Evolutionary conservation across 345 rosid genomes (phyloP), one percentile per base, ranked within the genome.

Genomic region (Populus pruinosa): DNA sequence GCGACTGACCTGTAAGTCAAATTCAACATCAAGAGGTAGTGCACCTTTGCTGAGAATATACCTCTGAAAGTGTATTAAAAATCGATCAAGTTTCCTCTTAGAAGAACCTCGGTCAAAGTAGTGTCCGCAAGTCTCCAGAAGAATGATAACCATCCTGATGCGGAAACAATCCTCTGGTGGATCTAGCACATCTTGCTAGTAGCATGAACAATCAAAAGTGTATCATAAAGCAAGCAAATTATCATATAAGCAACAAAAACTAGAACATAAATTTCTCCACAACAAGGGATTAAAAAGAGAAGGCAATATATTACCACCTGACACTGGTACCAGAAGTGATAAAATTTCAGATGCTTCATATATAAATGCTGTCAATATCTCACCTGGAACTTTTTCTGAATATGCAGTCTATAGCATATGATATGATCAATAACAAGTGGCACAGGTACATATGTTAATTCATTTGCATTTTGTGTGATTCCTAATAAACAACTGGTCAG

Each of bases 81-180:
- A 96, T 7, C 92, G 90, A 86, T 96, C 93, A 77, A 96, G 98
- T 81, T 92, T 94, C 91, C 94, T 92, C 88, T 89, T 94, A 64
- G 98, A 96, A 76, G 98, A 92, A 49, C 99, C 99, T 75, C 98
- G 90, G 85, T 89, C 96, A 86, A 96, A 96, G 87, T 92, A 96
- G 85, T 90, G 98, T 72, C 99, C 98, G 77, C 98, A 96, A 38
- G 99, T 94, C 87, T 94, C 97, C 62, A 94, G 91, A 80, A 96
- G 98, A 78, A 86, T 92, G 78, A 91, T 82, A 75, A 94, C 91
- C 99, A 96, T 89, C 86, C 98, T 92, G 80, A 94, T 85, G 65
- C 97, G 94, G 86, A 96, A 96, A 88, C 93, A 94, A 85, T 96
- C 99, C 83, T 94, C 98, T 16, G 93, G 96, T 76, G 97, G 99